Evolutionary conservation across 768 basidiomycete genomes (phyloP).

Genomic region (Russula olivacea): DNA sequence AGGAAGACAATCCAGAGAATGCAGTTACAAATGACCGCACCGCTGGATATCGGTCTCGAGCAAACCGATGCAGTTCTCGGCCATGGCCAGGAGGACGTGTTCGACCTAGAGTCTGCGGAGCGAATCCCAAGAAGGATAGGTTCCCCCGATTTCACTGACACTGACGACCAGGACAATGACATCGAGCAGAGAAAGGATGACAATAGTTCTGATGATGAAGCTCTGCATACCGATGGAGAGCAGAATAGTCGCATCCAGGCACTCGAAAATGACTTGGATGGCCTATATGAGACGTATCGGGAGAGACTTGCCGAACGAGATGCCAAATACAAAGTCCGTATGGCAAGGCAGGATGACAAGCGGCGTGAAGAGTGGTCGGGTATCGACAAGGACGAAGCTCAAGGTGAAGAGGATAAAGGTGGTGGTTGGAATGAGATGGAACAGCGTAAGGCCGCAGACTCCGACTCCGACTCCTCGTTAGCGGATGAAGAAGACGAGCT

Average conservation of each 20-base stretch:
- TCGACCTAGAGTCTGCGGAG: conserved; percentile 71
- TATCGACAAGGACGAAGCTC: conserved; percentile 39
- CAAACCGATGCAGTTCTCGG: conserved; percentile 67
- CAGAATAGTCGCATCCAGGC: conserved; percentile 49
- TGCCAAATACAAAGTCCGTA: conserved; percentile 79
- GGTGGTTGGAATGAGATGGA: conserved; percentile 73
- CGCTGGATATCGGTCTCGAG: conserved; percentile 91
- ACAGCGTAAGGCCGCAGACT: conserved; percentile 43
- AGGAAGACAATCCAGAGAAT: conserved; percentile 84
- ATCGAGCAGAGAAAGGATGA: conserved; percentile 39
- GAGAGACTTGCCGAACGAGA: conserved; percentile 76
- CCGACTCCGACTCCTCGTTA: conserved; percentile 41
- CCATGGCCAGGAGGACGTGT: conserved; percentile 80
- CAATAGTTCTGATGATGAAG: conserved; percentile 41
- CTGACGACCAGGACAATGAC: conserved; percentile 40
- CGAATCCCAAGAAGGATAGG: conserved; percentile 38
- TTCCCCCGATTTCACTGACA: conserved; percentile 28
- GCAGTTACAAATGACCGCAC: conserved; percentile 96
- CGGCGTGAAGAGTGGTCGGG: conserved; percentile 81
- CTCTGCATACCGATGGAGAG: conserved; percentile 64
- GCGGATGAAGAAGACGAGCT: conserved; percentile 43
- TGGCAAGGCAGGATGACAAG: conserved; percentile 65
- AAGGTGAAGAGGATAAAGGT: conserved; percentile 37
- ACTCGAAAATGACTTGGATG: conserved; percentile 85
- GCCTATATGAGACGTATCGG: conserved; percentile 82